Evolutionary conservation across 345 rosid species (phyloP), one percentile per base, ranked within the genome.

Genomic region (Combretum micranthum): DNA sequence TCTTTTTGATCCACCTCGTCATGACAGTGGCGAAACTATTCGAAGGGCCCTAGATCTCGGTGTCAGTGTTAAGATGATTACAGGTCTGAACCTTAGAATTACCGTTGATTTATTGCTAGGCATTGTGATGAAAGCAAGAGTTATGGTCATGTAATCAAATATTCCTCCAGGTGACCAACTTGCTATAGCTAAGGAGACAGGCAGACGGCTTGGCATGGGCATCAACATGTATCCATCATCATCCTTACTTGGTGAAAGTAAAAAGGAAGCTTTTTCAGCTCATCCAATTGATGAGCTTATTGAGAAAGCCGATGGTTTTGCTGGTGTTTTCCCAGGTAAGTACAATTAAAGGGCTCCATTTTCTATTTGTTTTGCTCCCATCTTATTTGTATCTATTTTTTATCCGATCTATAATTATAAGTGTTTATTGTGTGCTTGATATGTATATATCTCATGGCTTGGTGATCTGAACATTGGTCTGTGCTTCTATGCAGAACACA

Each of bases 121-220:
- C 22, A 20, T 44, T 57, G 42, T 13, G 39, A 22, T 45, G 42
- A 49, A 48, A 47, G 32, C 39, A 21, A 20, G 25, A 43, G 19
- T 43, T 56, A 32, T 46, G 21, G 19, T 15, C 4, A 15, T 44
- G 47, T 6, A 16, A 13, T 15, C 8, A 19, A 16, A 12, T 42
- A 37, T 49, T 37, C 52, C 62, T 59, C 47, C 52, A 85, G 92
- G 98, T 69, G 98, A 91, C 66, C 96, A 91, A 71, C 83, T 91
- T 52, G 96, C 98, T 14, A 91, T 91, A 51, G 98, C 72, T 45
- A 87, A 91, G 74, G 98, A 91, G 68, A 88, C 98, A 15, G 96
- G 96, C 23, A 90, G 98, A 62, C 75, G 98, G 42, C 98, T 91
- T 50, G 98, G 98, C 61, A 91, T 91, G 98, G 98, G 98, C 21